phyloP scores from a whole-genome alignment of 305 asterid genomes.

The Lippia alba region DNA sequence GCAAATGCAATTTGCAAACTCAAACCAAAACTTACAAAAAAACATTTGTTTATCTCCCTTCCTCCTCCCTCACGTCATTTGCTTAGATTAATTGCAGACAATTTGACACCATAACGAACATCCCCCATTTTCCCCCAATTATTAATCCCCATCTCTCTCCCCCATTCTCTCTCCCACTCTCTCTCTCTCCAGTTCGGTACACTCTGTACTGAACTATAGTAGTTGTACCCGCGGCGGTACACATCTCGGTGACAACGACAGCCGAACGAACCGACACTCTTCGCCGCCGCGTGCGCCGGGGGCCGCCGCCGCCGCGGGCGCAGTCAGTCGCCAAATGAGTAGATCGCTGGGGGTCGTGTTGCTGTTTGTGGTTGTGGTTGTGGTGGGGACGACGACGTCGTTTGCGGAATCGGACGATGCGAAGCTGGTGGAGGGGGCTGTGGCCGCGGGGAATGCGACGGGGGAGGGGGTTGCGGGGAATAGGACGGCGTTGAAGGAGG shows the following conservation, averaged over 20 bases:
- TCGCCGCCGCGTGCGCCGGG: constrained; percentile 53
- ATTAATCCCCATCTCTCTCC: not conserved
- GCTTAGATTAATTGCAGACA: constrained; percentile 17
- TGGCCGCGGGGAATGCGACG: constrained; percentile 42
- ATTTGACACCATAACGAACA: not conserved
- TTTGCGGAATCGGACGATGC: constrained; percentile 41
- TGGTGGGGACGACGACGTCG: constrained; percentile 37
- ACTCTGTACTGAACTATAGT: constrained; percentile 31
- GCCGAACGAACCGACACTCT: constrained; percentile 44
- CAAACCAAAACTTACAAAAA: too few species aligned
- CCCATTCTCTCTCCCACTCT: not conserved
- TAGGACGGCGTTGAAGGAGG: constrained; percentile 59
- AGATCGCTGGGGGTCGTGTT: constrained; percentile 47
- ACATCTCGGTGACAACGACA: constrained; percentile 44
- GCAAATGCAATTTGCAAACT: not conserved
- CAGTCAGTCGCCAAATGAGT: constrained; percentile 50
- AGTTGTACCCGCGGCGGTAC: constrained; percentile 33
- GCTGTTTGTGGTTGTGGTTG: constrained; percentile 38
- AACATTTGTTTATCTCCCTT: constrained; percentile 24
- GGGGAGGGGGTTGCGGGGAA: constrained; percentile 46
- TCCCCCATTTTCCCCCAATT: not conserved
- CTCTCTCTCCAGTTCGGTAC: constrained; percentile 6
- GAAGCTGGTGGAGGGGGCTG: constrained; percentile 42
- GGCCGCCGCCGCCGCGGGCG: constrained; percentile 71
- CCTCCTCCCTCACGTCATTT: constrained; percentile 4